These are phyloP conservation scores for Saturnispora bothae DNA, from an alignment of 805 yeast species.

Conservation along the genomic window DNA sequence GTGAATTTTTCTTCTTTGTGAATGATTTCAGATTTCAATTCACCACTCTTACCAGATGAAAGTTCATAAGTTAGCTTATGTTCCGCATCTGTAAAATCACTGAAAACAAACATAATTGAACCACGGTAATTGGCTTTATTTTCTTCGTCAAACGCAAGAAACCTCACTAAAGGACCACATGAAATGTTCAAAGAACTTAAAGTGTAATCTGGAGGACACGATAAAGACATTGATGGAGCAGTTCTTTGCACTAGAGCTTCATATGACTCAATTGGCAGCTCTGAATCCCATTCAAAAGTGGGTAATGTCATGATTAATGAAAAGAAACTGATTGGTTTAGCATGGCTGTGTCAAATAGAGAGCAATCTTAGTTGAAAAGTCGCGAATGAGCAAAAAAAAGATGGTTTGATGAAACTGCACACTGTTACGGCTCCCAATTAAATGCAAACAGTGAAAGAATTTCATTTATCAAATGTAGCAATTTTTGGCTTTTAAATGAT, in stretches of 20 bases:
- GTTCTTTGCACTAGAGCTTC: constrained; percentile 13
- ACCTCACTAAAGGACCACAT: constrained; percentile 74
- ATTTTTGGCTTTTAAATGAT: neutral
- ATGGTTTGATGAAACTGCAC: no score
- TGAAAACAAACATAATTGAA: constrained; percentile 53
- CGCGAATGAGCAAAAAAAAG: no score
- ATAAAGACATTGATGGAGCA: constrained; percentile 15
- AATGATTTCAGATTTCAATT: constrained; percentile 30
- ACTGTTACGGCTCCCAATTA: no score
- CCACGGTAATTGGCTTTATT: constrained; percentile 49
- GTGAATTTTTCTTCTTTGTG: constrained; percentile 34
- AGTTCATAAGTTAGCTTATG: constrained; percentile 22
- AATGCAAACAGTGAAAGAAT: no score
- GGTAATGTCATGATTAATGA: no score
- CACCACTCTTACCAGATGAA: neutral
- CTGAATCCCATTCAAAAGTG: neutral
- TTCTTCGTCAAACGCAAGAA: constrained; percentile 51
- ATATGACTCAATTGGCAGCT: constrained; percentile 21
- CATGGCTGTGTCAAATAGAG: no score
- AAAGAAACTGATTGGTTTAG: no score
- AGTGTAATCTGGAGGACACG: constrained; percentile 17
- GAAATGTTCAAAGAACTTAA: constrained; percentile 32
- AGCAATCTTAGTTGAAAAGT: no score
- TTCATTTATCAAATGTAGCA: no score
- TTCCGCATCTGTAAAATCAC: constrained; percentile 24